phyloP scores from a whole-genome alignment of 805 yeast species.

The Millerozyma acaciae region DNA sequence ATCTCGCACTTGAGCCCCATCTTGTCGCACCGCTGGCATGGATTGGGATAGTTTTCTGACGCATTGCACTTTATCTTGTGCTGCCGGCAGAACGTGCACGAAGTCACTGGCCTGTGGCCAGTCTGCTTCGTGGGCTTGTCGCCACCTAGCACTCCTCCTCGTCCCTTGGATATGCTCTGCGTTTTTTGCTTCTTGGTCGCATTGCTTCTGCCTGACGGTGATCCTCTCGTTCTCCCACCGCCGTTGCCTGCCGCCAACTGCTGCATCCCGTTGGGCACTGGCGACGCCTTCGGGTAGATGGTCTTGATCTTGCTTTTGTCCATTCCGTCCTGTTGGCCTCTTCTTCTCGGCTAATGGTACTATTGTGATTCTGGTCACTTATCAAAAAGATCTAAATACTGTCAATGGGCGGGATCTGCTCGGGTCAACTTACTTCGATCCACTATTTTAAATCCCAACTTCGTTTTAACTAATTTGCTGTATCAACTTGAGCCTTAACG shows the following conservation, averaged over 20 bases:
- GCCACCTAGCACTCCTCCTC: conserved; percentile 6
- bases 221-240: conserved; percentile 15
- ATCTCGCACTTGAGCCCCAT: conserved; percentile 81
- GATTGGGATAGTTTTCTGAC: conserved; percentile 70
- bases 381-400: conserved; percentile 6
- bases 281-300: conserved; percentile 40
- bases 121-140: conserved; percentile 23
- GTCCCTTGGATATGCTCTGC: conserved; percentile 2
- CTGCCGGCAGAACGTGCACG: conserved; percentile 92
- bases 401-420: too few relatives aligned
- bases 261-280: conserved; percentile 6
- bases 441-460: too few relatives aligned
- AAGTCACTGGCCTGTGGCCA: conserved; percentile 80
- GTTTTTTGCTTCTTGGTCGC: conserved; percentile 10
- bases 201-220: conserved; percentile 6
- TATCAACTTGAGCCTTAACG: too few relatives aligned
- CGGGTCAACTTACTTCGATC: too few relatives aligned
- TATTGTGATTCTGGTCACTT: too few relatives aligned
- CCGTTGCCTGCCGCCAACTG: conserved; percentile 1
- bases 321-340: too few relatives aligned
- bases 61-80: conserved; percentile 94
- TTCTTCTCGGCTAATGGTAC: not conserved
- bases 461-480: too few relatives aligned
- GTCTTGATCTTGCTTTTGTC: conserved; percentile 39
- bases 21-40: conserved; percentile 79